A percentile compares a stretch with the other conserved stretches of the same genome.
Conservation (phyloP, 2,329 filamentous ascomycete genomes). For the Aureobasidium sp. region DNA sequence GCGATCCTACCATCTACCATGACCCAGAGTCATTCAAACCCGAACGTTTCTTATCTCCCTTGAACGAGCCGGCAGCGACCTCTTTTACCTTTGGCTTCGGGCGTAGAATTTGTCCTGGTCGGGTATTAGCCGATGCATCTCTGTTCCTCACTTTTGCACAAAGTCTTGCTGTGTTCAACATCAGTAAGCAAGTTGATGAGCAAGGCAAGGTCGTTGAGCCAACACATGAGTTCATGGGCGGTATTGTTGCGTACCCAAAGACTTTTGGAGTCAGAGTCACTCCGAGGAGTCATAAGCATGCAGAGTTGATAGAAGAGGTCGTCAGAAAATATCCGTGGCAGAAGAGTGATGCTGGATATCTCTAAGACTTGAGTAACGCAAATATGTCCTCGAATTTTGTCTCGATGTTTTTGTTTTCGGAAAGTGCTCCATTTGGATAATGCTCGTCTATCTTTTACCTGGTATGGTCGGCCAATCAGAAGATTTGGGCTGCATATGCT, state of each 20-base stretch:
- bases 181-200: constrained; percentile 6
- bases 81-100: constrained; percentile 19
- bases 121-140: constrained; percentile 30
- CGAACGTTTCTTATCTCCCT: constrained; percentile 32
- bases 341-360: constrained; percentile 13
- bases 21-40: constrained; percentile 34
- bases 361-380: neutral
- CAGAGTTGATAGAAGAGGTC: constrained; percentile 15
- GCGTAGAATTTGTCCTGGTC: constrained; percentile 18
- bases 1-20: constrained; percentile 19
- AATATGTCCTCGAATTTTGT: too few species aligned
- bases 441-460: too few species aligned
- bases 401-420: too few species aligned
- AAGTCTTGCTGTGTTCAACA: constrained; percentile 39
- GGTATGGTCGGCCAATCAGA: too few species aligned
- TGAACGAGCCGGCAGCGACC: constrained; percentile 19
- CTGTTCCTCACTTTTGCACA: constrained; percentile 37
- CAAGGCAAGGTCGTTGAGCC: constrained; percentile 14
- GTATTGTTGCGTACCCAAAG: constrained; percentile 17
- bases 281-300: constrained; percentile 9
- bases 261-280: constrained; percentile 15
- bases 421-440: too few species aligned
- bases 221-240: constrained; percentile 12
- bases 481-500: neutral
- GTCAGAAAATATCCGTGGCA: constrained; percentile 11